These are phyloP conservation scores for Somion occarium DNA, from an alignment of 1,284 basidiomycete genomes.

Conservation along the genomic window DNA sequence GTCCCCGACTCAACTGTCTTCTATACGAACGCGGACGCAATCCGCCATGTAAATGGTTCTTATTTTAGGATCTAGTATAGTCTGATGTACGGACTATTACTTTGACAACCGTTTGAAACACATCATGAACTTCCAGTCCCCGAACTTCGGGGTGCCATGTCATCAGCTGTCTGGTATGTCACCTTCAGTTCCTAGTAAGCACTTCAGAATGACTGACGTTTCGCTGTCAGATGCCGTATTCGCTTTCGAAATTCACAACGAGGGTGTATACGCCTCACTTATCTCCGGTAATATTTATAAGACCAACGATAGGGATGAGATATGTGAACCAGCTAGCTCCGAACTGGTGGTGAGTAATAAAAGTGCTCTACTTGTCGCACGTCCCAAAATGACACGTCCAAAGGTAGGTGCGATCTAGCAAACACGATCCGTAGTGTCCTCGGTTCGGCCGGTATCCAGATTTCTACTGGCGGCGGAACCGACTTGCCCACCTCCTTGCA, in stretches of 20 bases:
- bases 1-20: conserved; percentile 15
- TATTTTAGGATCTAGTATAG: conserved; percentile 2
- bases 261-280: conserved; percentile 13
- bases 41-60: conserved; percentile 10
- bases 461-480: conserved; percentile 27
- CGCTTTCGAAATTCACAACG: conserved; percentile 24
- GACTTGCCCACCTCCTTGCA: conserved; percentile 16
- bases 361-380: background rate
- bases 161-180: conserved; percentile 18
- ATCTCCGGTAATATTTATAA: background rate
- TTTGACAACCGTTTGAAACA: conserved; percentile 25
- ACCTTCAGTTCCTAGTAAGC: background rate
- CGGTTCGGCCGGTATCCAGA: conserved; percentile 19
- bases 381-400: background rate
- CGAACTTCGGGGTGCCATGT: conserved; percentile 23
- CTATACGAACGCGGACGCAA: conserved; percentile 13
- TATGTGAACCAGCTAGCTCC: conserved; percentile 24
- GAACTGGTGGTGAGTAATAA: conserved; percentile 17
- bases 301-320: conserved; percentile 10
- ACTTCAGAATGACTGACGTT: background rate
- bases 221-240: conserved; percentile 20
- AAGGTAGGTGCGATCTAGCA: conserved; percentile 23
- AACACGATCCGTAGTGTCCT: conserved; percentile 18
- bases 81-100: background rate
- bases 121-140: conserved; percentile 24